phyloP scores from a whole-genome alignment of 192 early-diverging fungal genomes.

The Umbelopsis sp. region DNA sequence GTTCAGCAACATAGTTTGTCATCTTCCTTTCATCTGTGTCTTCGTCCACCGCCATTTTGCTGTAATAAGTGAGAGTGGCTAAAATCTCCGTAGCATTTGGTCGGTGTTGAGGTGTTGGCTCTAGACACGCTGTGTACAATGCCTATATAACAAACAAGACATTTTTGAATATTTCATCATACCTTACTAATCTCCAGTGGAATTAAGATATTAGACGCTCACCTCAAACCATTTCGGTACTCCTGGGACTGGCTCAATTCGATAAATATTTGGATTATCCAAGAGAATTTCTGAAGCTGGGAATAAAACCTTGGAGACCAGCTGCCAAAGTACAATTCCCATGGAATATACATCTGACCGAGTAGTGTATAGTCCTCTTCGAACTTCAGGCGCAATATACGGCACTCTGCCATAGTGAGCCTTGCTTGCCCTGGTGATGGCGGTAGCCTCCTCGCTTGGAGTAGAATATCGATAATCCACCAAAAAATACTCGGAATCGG shows the following conservation, averaged over 20 bases:
- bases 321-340: conserved; percentile 56
- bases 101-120: conserved; percentile 32
- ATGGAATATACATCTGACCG: conserved; percentile 57
- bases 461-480: conserved; percentile 36
- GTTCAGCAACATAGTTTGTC: conserved; percentile 33
- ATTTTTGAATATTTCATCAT: background rate
- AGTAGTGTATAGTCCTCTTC: conserved; percentile 49
- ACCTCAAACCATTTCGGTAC: conserved; percentile 37
- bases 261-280: conserved; percentile 20
- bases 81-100: conserved; percentile 27
- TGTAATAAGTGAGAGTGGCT: background rate
- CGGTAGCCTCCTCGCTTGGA: conserved; percentile 26
- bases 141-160: background rate
- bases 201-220: background rate
- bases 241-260: conserved; percentile 32
- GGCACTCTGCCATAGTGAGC: conserved; percentile 54
- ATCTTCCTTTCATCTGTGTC: conserved; percentile 5
- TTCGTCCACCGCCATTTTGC: background rate
- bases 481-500: conserved; percentile 39
- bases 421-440: conserved; percentile 42
- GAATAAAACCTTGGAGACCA: conserved; percentile 42
- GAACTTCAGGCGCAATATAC: conserved; percentile 55
- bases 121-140: conserved; percentile 26
- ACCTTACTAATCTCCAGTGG: background rate
- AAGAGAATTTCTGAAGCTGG: conserved; percentile 31